These are phyloP conservation scores for Chalaropsis ovoidea DNA, from an alignment of 2,329 filamentous ascomycete species.

Conservation along the genomic window DNA sequence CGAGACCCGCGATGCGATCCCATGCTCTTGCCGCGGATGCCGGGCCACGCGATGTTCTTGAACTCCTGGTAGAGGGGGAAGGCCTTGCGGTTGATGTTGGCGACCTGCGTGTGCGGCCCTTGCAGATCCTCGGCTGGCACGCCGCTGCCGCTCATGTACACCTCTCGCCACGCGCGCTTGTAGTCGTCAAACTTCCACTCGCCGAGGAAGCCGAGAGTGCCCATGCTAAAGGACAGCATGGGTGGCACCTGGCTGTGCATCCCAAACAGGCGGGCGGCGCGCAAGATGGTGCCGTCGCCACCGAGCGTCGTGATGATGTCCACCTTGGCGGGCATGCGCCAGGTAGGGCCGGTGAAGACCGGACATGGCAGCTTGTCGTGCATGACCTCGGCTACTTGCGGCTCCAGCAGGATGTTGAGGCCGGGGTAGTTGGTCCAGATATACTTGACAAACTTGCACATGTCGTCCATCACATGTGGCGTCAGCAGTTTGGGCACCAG, in stretches of 20 bases:
- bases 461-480: conserved; percentile 43
- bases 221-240: conserved; percentile 92
- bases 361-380: conserved; percentile 63
- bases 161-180: conserved; percentile 82
- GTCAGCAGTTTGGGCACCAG: conserved; percentile 51
- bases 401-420: conserved; percentile 75
- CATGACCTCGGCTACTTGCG: conserved; percentile 58
- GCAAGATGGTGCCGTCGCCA: conserved; percentile 83
- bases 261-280: conserved; percentile 66
- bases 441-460: conserved; percentile 54
- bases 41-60: conserved; percentile 48
- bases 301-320: conserved; percentile 85
- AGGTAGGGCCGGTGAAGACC: conserved; percentile 50
- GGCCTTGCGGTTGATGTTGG: conserved; percentile 27
- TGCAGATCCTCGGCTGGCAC: conserved; percentile 40
- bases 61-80: conserved; percentile 7
- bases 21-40: conserved; percentile 69
- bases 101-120: conserved; percentile 35
- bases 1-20: conserved; percentile 63
- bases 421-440: conserved; percentile 69
- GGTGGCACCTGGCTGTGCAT: conserved; percentile 73
- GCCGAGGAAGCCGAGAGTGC: conserved; percentile 84
- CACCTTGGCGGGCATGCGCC: conserved; percentile 62
- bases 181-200: conserved; percentile 95
- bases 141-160: conserved; percentile 66